Conservation (phyloP, 441 rosid species). For the Syzygium malaccense region DNA sequence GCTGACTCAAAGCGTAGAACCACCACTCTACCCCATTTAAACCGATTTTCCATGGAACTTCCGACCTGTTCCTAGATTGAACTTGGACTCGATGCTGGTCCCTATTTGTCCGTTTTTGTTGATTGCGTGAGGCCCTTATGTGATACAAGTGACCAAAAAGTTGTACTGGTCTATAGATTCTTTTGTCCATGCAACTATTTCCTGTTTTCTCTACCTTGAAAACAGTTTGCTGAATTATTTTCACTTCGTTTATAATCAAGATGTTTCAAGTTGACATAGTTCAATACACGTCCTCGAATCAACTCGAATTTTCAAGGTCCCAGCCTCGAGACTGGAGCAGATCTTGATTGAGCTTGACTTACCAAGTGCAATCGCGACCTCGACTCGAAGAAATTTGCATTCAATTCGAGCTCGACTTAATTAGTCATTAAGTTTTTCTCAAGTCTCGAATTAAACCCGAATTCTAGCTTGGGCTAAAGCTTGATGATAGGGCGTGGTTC, state of each 20-base stretch:
- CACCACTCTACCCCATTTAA: neutral
- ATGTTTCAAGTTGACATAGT: neutral
- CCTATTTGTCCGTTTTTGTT: neutral
- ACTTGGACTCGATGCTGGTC: neutral
- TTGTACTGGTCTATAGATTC: neutral
- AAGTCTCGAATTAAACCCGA: too few relatives aligned
- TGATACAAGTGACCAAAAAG: neutral
- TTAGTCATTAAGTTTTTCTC: too few relatives aligned
- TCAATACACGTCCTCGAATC: neutral
- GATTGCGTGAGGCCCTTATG: neutral
- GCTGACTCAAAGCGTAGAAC: neutral
- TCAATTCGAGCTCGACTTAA: too few relatives aligned
- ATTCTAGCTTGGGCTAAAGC: too few relatives aligned
- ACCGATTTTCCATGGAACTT: neutral
- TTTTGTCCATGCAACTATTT: neutral
- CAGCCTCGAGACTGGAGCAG: fast-evolving
- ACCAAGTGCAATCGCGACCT: neutral
- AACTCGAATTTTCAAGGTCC: neutral
- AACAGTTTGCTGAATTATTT: neutral
- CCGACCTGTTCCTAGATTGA: fast-evolving
- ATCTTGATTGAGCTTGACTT: neutral
- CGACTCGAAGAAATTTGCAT: neutral
- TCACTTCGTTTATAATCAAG: fast-evolving
- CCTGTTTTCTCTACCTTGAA: neutral
- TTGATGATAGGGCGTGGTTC: too few relatives aligned